A percentile compares a stretch with the other conserved stretches of the same genome.
phyloP scores from a whole-genome alignment of 2,329 filamentous ascomycete species.

The Zymoseptoria brevis region DNA sequence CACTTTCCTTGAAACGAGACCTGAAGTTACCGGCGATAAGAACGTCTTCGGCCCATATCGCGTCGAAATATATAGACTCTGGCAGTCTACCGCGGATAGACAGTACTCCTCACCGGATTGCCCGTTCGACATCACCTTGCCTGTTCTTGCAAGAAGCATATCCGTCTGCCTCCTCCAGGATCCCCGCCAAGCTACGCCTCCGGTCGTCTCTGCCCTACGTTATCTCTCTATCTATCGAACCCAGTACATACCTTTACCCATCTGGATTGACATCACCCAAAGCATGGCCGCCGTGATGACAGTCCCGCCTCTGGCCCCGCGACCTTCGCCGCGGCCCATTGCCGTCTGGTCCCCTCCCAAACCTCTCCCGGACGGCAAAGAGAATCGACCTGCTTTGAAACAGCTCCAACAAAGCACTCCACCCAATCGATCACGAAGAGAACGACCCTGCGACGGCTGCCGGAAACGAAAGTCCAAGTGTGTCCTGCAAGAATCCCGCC shows the following conservation, averaged over 20 bases:
- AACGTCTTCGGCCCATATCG: constrained; percentile 7
- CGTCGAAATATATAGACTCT: constrained; percentile 7
- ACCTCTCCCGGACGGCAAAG: constrained; percentile 36
- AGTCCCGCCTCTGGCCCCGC: constrained; percentile 40
- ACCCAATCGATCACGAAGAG: constrained; percentile 21
- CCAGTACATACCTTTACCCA: constrained; percentile 1
- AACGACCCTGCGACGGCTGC: constrained; percentile 61
- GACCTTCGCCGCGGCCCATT: constrained; percentile 39
- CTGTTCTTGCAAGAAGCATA: not conserved
- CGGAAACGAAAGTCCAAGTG: constrained; percentile 66
- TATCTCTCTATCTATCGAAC: constrained; percentile 12
- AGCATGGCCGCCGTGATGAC: constrained; percentile 42
- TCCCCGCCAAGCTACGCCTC: constrained; percentile 6
- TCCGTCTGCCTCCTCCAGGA: constrained; percentile 8
- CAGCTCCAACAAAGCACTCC: constrained; percentile 24
- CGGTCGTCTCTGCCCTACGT: constrained; percentile 6
- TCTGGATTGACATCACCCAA: constrained; percentile 13
- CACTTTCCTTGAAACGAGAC: constrained; percentile 3
- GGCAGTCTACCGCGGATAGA: constrained; percentile 6
- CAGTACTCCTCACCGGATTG: not conserved
- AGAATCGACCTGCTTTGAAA: constrained; percentile 33
- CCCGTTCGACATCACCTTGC: not conserved
- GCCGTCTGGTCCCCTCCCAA: constrained; percentile 38
- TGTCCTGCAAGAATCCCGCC: constrained; percentile 64
- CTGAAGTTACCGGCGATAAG: constrained; percentile 13